Evolutionary conservation across 1,139 yeast genomes (phyloP), one percentile per base, ranked within the genome.

Genomic region (Saccharomyces hybrid): DNA sequence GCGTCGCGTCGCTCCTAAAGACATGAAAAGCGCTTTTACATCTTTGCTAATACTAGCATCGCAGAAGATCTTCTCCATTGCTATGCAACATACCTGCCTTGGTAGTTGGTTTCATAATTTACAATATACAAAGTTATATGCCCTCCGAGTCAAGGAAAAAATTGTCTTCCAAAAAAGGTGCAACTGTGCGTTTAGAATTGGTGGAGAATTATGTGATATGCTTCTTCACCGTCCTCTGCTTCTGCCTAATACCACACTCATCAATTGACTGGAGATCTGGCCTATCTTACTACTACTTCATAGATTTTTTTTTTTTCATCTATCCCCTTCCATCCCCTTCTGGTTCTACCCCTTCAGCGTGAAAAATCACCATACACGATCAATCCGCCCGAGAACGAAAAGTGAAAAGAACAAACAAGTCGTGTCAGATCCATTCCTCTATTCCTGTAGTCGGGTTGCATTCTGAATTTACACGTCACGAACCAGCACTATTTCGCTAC

Each of bases 361-460:
- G 16, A 13, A 32, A 16, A 4, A 38, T 38, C 44, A 19, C 44
- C 13, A 11, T 38, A 4, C 7, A 38, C 44, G 44, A 38, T 11
- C 19, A n/a, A 26, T 9, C 44, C 26, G 44, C 44, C 44, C 44
- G 44, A 38, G 44, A 38, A 38, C 44, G 44, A 38, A 38, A 19
- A 38, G n/a, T 38, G 44, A 46, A 46, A 46, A 46, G 31, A 46
- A 46, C 48, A 46, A 46, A 46, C 48, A 46, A 46, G 14, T 46
- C 31, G 48, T 26, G 31, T 46, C 31, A 27, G 28, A 14, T 46
- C 31, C n/a, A 46, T 46, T 19, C 28, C 28, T 23, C 48, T 26
- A 27, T 26, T 46, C 16, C 7, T 38, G 44, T 38, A 38, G 44
- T 19, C 44, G 44, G 19, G 25, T 16, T 38, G 13, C 19, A 8